Conservation (phyloP, 169 alveolate genomes). For the Eimeria mitis region DNA sequence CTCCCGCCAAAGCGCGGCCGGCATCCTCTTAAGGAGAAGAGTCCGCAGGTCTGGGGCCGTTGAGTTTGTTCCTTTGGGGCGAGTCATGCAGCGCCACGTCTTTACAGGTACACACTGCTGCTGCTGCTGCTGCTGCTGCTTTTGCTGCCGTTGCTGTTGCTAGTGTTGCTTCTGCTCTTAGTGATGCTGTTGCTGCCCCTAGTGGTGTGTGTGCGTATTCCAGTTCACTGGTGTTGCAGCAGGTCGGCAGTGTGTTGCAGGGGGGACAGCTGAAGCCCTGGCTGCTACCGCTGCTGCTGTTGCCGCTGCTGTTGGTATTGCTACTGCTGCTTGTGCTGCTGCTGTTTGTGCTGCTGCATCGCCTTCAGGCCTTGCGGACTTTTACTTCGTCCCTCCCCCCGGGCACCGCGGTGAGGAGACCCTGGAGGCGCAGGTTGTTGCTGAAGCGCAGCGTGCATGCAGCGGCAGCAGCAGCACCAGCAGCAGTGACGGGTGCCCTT, state of each 20-base stretch:
- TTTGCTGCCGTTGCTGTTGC: background rate
- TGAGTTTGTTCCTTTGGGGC: conserved; percentile 24
- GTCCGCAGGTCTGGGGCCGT: conserved; percentile 42
- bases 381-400: conserved; percentile 74
- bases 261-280: no score
- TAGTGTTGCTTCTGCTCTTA: conserved; percentile 8
- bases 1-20: conserved; percentile 15
- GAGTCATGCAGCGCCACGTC: conserved; percentile 26
- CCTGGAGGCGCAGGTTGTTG: conserved; percentile 33
- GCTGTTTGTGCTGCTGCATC: conserved; percentile 10
- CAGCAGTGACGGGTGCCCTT: conserved; percentile 28
- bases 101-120: conserved; percentile 23
- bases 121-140: conserved; percentile 19
- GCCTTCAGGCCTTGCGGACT: conserved; percentile 74
- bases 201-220: no score
- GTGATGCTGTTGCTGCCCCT: background rate
- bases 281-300: conserved; percentile 10
- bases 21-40: conserved; percentile 2
- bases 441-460: conserved; percentile 73
- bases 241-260: no score
- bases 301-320: background rate
- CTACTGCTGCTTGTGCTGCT: background rate
- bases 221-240: no score
- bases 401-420: conserved; percentile 39
- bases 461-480: conserved; percentile 38